Evolutionary conservation across 768 basidiomycete genomes (phyloP), one percentile per base, ranked within the genome.

Genomic region (Leccinum longicurvipes): DNA sequence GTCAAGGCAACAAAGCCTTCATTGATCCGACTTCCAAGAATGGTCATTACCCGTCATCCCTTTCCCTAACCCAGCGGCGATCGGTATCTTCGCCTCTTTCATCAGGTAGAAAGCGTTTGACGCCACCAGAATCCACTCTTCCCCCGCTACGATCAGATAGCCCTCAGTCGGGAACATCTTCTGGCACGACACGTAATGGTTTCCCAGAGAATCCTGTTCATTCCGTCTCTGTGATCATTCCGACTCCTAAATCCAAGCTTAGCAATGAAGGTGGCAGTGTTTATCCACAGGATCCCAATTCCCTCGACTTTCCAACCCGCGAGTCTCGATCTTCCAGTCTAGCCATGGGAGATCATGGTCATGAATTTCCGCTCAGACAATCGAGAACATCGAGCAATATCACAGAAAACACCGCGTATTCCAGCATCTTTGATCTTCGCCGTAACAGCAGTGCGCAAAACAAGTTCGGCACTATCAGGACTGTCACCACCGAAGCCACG

Each of bases 401-500:
- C 70, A 85, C 84, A 28, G 85, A 87, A 51, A 68, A 71, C 44
- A 77, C 75, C 3, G 62, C 65, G n/a, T 77, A 82, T 65, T 88
- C 88, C 50, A 88, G 86, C 59, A 71, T 87, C 55, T 74, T 87
- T 51, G 86, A 87, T 66, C 71, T 73, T 51, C 73, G 73, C 54
- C 73, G 74, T 52, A 75, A 71, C 51, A 75, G 72, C 49, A 72
- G 70, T 54, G 75, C 71, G 42, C 75, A 76, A 59, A 85, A 81
- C 65, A 86, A 82, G 67, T 92, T 83, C 69, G 88, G 84, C 41
- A 93, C 91, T 11, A 83, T 92, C 58, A 79, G 88, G 63, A 91
- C 91, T n/a, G 76, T 86, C 57, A 90, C 85, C 29, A 93, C 91
- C 28, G 90, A 91, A 60, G 78, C 86, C 57, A 93, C 90, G 19